A percentile compares a stretch with the other conserved stretches of the same genome.
phyloP scores from a whole-genome alignment of 129 eudicot species.

The Rutidosis leptorrhynchoides region DNA sequence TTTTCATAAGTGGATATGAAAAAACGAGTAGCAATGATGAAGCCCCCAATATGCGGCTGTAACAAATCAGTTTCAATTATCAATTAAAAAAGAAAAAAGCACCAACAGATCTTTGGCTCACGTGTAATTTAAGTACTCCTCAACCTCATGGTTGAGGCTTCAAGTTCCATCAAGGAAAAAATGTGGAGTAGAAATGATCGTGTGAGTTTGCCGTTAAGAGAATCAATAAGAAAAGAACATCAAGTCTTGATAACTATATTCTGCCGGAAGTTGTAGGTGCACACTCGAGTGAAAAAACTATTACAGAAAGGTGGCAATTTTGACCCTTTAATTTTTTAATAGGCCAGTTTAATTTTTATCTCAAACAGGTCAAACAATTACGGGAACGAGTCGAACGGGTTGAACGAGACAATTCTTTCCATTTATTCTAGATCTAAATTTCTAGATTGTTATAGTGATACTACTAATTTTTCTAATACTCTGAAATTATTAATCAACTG shows the following conservation, averaged over 20 bases:
- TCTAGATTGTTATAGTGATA: not conserved
- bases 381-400: not conserved
- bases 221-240: not conserved
- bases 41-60: conserved; percentile 88
- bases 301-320: not conserved
- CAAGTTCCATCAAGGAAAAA: too few species aligned
- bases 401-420: not conserved
- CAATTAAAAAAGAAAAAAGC: not conserved
- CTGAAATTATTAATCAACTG: too few species aligned
- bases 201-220: too few species aligned
- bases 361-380: not conserved
- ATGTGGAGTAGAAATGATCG: too few species aligned
- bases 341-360: not conserved
- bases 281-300: conserved; percentile 4
- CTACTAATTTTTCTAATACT: not conserved
- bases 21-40: conserved; percentile 89
- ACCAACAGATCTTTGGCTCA: too few species aligned
- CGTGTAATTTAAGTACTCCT: too few species aligned
- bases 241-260: not conserved
- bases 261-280: conserved; percentile 14
- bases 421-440: not conserved
- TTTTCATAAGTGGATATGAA: conserved; percentile 96
- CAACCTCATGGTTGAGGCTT: not conserved
- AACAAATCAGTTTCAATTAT: conserved; percentile 24
- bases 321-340: not conserved